phyloP scores from a whole-genome alignment of 2,329 filamentous ascomycete species.

The Fusarium sp. region DNA sequence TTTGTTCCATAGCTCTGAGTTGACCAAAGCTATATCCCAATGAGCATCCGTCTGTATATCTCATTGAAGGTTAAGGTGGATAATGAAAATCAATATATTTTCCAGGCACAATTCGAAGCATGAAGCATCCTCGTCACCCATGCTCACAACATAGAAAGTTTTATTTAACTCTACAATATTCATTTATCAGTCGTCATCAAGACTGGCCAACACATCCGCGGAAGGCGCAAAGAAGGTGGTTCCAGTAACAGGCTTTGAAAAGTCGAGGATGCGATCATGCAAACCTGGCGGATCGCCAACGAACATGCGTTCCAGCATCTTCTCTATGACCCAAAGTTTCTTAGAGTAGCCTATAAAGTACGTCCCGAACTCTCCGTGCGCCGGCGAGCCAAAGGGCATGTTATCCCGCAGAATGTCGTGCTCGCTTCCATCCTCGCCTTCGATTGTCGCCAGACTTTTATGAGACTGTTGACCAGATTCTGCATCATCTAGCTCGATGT shows the following conservation, averaged over 20 bases:
- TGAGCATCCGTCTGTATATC: too few relatives aligned
- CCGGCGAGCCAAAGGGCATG: slow-evolving; percentile 73
- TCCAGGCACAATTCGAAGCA: too few relatives aligned
- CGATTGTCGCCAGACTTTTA: slow-evolving; percentile 69
- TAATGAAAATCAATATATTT: too few relatives aligned
- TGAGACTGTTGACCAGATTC: slow-evolving; percentile 64
- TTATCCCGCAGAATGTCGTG: slow-evolving; percentile 71
- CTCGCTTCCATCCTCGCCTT: slow-evolving; percentile 66
- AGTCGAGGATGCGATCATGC: slow-evolving; percentile 71
- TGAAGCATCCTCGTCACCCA: too few relatives aligned
- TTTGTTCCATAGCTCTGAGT: too few relatives aligned
- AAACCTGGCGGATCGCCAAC: slow-evolving; percentile 67
- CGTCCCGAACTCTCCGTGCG: slow-evolving; percentile 67
- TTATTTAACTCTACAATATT: background rate
- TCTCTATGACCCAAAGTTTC: slow-evolving; percentile 70
- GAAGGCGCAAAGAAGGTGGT: slow-evolving; percentile 68
- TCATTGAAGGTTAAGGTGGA: too few relatives aligned
- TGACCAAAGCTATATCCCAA: too few relatives aligned
- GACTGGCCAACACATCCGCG: slow-evolving; percentile 20
- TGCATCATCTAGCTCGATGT: slow-evolving; percentile 70
- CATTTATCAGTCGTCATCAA: slow-evolving; percentile 18
- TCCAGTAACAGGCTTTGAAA: slow-evolving; percentile 67
- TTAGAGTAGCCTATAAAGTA: slow-evolving; percentile 72
- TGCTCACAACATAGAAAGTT: too few relatives aligned
- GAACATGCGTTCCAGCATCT: slow-evolving; percentile 73